Conservation (phyloP, 192 early-diverging fungal genomes). For the Helicostylum pulchrum region DNA sequence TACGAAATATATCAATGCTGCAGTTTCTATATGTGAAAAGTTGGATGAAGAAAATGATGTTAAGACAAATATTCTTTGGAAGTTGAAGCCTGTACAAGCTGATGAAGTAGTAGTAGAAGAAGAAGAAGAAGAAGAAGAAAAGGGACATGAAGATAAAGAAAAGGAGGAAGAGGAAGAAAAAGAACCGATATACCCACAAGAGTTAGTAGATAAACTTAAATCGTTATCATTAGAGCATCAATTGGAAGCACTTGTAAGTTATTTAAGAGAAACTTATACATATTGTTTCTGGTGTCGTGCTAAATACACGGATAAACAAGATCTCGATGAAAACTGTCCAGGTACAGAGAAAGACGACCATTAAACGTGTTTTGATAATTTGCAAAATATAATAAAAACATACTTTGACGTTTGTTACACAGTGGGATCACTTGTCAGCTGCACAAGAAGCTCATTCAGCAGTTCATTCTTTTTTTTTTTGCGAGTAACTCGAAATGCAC, state of each 20-base stretch:
- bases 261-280: constrained; percentile 50
- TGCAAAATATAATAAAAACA: no score
- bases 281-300: constrained; percentile 74
- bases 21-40: constrained; percentile 36
- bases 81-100: not conserved
- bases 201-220: not conserved
- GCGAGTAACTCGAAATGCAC: no score
- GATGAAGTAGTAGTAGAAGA: constrained; percentile 13
- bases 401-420: no score
- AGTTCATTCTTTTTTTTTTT: no score
- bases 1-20: constrained; percentile 36
- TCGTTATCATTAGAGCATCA: constrained; percentile 43
- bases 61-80: constrained; percentile 21
- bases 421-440: no score
- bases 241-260: constrained; percentile 41
- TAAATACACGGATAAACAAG: constrained; percentile 47
- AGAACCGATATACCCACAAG: not conserved
- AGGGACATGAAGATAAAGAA: constrained; percentile 32
- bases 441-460: no score
- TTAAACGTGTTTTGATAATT: constrained; percentile 10
- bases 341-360: constrained; percentile 61
- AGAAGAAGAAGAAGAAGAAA: constrained; percentile 30
- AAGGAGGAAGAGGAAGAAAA: constrained; percentile 25
- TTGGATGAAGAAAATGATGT: constrained; percentile 31
- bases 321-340: constrained; percentile 57